Evolutionary conservation across 2,329 filamentous ascomycete species (phyloP), one percentile per base, ranked within the genome.

Genomic region (Fusarium oligoseptatum): DNA sequence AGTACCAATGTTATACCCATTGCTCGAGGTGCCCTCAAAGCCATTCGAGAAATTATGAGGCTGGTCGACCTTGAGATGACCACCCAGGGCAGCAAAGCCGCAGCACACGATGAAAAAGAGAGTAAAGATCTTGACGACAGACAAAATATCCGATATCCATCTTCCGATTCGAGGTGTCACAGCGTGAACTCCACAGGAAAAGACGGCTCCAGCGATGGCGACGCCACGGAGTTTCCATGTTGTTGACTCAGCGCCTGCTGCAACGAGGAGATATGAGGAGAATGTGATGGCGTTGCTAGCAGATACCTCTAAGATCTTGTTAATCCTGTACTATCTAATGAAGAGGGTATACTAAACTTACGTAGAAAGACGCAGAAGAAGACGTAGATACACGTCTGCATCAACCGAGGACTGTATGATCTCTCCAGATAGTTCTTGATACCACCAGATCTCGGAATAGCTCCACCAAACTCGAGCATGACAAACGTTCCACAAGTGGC

Each of bases 351-450:
- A 24, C 3, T 7, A 5, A 20, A 48, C 61, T 55, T 27, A 70
- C 64, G 75, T 2, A 77, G 60, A 17, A 77, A 77, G 2, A 76
- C 67, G 39, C 75, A 77, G 61, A 70, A 77, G 22, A 77, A 77
- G 29, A 76, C 64, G 32, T 77, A 77, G 3, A 77, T 76, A 39
- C 76, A 77, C 0, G 73, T 76, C 50, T 76, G 71, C 73, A 77
- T 67, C 20, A 77, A 7, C 2, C 66, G 58, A 3, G 76, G 76
- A 22, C 55, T 67, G 55, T 73, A 78, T 2, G 74, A 72, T 1
- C 76, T 68, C 39, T 78, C 76, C 3, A 78, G 74, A 41, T 78
- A 78, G 41, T 78, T 78, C 70, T 78, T 78, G 64, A 78, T 70
- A 7, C 76, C 74, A 6, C 76, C 75, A 6, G 71, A 74, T 64